Evolutionary conservation across 768 basidiomycete species (phyloP).

Genomic region (Leccinum imitatum): DNA sequence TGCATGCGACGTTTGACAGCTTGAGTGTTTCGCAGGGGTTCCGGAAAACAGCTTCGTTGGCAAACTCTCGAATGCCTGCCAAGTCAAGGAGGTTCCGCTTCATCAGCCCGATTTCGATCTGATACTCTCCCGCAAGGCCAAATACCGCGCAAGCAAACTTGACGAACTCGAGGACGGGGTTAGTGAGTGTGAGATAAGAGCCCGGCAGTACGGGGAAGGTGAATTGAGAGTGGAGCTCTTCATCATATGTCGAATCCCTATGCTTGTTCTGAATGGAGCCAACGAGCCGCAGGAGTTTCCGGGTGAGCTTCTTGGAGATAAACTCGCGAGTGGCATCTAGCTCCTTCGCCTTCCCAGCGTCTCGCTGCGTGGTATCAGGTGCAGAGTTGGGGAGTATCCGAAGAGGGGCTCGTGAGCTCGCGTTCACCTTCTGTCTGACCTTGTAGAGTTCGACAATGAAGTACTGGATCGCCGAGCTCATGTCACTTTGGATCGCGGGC

Average conservation of each 20-base stretch:
- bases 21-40: slow-evolving; percentile 92
- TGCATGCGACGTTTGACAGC: slow-evolving; percentile 84
- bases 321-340: slow-evolving; percentile 68
- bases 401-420: slow-evolving; percentile 64
- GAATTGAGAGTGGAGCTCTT: slow-evolving; percentile 55
- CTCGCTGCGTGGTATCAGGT: slow-evolving; percentile 63
- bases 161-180: slow-evolving; percentile 85
- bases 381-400: slow-evolving; percentile 65
- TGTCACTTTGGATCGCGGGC: slow-evolving; percentile 73
- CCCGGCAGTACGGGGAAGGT: slow-evolving; percentile 87
- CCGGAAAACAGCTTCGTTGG: slow-evolving; percentile 78
- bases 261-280: slow-evolving; percentile 60
- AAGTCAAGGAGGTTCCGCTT: slow-evolving; percentile 89
- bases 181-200: slow-evolving; percentile 71
- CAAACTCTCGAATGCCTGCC: slow-evolving; percentile 83
- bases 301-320: slow-evolving; percentile 76
- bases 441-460: slow-evolving; percentile 87
- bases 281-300: slow-evolving; percentile 72
- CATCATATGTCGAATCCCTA: slow-evolving; percentile 57
- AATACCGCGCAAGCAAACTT: slow-evolving; percentile 87
- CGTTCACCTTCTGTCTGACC: slow-evolving; percentile 62
- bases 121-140: slow-evolving; percentile 73
- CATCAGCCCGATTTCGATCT: slow-evolving; percentile 83
- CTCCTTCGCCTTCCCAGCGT: slow-evolving; percentile 69
- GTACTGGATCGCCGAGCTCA: slow-evolving; percentile 67